Conservation (phyloP, 768 basidiomycete species). For the Serendipita sp. region DNA sequence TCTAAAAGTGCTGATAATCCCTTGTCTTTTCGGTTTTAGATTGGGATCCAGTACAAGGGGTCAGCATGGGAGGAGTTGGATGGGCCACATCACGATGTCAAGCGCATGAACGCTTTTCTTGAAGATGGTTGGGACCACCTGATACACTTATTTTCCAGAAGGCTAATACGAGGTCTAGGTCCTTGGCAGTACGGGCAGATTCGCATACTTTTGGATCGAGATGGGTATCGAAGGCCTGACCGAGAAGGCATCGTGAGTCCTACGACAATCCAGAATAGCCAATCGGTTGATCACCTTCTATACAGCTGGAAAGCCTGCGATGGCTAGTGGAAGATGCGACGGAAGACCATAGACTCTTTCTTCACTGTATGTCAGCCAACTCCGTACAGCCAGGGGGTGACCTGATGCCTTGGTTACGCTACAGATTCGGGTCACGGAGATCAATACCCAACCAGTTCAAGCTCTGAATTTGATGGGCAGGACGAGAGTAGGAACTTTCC, state of each 20-base stretch:
- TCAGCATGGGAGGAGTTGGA: slow-evolving; percentile 1
- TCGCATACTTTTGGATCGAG: background rate
- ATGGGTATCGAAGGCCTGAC: background rate
- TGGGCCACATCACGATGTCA: slow-evolving; percentile 2
- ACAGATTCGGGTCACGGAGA: slow-evolving; percentile 4
- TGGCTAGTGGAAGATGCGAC: background rate
- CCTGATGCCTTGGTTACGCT: background rate
- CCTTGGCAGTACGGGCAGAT: slow-evolving; percentile 2
- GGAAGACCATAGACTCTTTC: slow-evolving; percentile 4
- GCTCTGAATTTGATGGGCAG: background rate
- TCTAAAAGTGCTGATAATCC: background rate
- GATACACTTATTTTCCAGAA: too few species aligned
- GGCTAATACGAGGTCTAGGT: background rate
- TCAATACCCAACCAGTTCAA: background rate
- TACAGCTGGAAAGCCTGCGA: too few species aligned
- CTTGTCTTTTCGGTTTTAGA: background rate
- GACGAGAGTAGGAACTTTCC: background rate
- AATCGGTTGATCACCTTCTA: too few species aligned
- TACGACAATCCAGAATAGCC: background rate
- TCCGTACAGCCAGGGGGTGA: background rate
- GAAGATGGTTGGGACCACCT: background rate
- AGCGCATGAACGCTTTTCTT: background rate
- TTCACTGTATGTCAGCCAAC: background rate
- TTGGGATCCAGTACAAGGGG: background rate
- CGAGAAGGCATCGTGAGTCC: background rate